phyloP scores from a whole-genome alignment of 176 grass and related monocot genomes.

The Phragmites australis region DNA sequence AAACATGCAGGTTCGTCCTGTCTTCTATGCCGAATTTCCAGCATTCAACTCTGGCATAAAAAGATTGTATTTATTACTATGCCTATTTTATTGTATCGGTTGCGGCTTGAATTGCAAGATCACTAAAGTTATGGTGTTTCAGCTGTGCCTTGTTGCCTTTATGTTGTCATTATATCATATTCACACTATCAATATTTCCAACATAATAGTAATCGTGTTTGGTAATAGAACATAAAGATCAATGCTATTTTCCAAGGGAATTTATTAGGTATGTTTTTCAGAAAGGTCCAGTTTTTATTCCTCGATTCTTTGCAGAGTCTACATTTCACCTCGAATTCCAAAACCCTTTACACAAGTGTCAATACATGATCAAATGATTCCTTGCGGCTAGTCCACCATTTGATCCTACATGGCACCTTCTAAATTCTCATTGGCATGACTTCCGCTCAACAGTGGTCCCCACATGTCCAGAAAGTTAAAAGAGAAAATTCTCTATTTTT shows the following conservation, averaged over 20 bases:
- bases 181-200: background rate
- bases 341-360: background rate
- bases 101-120: background rate
- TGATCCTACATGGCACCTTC: background rate
- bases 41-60: background rate
- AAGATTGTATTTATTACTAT: slow-evolving; percentile 4
- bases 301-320: background rate
- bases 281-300: background rate
- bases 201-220: background rate
- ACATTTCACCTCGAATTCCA: background rate
- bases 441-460: background rate
- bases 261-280: background rate
- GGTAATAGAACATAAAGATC: background rate
- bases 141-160: background rate
- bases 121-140: background rate
- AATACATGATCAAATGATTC: background rate
- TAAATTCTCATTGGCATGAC: background rate
- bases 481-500: too few relatives aligned
- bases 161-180: background rate
- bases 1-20: slow-evolving; percentile 54
- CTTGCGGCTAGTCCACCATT: background rate
- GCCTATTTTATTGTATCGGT: background rate
- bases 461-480: background rate
- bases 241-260: background rate
- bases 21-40: slow-evolving; percentile 5